Evolutionary conservation across 176 grass and related monocot genomes (phyloP).

Genomic region (barley (Hordeum vulgare)): MorexV3_pseudomolecules_assembly NC_058522.1:274293761-274294260

Average conservation of each 20-base stretch:
- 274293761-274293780: constrained; percentile 36
- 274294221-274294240: constrained; percentile 16
- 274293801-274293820: constrained; percentile 77
- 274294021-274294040: constrained; percentile 52
- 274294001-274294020: constrained; percentile 64
- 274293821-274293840: constrained; percentile 56
- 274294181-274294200: constrained; percentile 32
- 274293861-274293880: constrained; percentile 43
- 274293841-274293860: constrained; percentile 50
- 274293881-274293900: constrained; percentile 34
- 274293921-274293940: constrained; percentile 42
- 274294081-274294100: constrained; percentile 51
- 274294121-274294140: constrained; percentile 36
- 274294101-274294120: constrained; percentile 58
- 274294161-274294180: constrained; percentile 26
- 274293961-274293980: constrained; percentile 59
- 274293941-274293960: constrained; percentile 44
- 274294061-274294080: constrained; percentile 51
- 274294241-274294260: constrained; percentile 47
- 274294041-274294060: constrained; percentile 44
- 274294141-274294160: constrained; percentile 33
- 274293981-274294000: constrained; percentile 60
- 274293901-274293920: constrained; percentile 68
- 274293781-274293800: constrained; percentile 46
- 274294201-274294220: constrained; percentile 20